phyloP scores from a whole-genome alignment of 352 stramenopile genomes.

The Plasmopara muralis region DNA sequence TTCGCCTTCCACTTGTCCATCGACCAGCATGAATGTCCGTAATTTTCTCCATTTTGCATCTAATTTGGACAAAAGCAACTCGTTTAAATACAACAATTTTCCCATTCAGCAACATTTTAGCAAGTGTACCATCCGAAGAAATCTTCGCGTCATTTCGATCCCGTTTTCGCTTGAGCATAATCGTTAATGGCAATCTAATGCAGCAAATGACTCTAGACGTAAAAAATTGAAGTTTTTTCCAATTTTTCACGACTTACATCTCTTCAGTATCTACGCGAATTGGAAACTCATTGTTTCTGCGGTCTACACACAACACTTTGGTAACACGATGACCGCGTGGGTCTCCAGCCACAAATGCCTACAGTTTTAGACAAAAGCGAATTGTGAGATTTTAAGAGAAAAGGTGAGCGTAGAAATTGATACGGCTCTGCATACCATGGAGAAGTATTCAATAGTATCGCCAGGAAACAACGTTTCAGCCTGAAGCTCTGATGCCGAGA shows the following conservation, averaged over 20 bases:
- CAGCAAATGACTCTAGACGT: neutral
- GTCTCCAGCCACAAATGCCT: constrained; percentile 70
- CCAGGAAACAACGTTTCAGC: constrained; percentile 56
- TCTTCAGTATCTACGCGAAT: constrained; percentile 63
- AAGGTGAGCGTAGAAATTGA: neutral
- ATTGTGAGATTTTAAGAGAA: constrained; percentile 10
- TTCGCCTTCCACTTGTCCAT: constrained; percentile 50
- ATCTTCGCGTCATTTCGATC: constrained; percentile 50
- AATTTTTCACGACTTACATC: constrained; percentile 30
- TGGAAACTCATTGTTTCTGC: constrained; percentile 43
- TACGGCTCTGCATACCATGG: constrained; percentile 31
- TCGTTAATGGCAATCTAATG: constrained; percentile 48
- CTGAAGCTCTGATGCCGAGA: constrained; percentile 49
- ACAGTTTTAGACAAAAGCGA: neutral
- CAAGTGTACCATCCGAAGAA: constrained; percentile 26
- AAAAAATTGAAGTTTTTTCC: neutral
- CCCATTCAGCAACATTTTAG: neutral
- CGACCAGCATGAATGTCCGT: constrained; percentile 56
- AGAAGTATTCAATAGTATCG: constrained; percentile 77
- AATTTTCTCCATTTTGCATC: constrained; percentile 71
- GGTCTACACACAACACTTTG: constrained; percentile 49
- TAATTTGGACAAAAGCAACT: constrained; percentile 15
- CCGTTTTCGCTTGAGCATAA: constrained; percentile 65
- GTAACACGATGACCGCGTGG: constrained; percentile 50
- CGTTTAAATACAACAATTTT: no score